phyloP scores from a whole-genome alignment of 2,329 filamentous ascomycete genomes.

The Pseudogymnoascus sp. region DNA sequence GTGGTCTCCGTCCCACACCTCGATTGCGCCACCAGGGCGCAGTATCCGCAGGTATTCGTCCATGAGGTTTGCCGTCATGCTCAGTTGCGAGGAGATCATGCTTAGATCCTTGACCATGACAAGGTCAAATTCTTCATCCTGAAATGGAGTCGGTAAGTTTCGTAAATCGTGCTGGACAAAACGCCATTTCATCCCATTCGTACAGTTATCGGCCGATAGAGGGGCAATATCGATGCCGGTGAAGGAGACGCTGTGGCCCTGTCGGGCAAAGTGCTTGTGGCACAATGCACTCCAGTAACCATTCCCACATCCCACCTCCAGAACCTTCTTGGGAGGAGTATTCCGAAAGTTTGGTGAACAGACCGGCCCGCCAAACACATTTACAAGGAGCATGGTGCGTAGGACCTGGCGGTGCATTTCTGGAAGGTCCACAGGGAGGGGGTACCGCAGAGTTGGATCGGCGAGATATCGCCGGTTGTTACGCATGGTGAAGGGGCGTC shows the following conservation, averaged over 20 bases:
- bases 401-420: conserved; percentile 85
- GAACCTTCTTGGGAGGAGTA: conserved; percentile 64
- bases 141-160: conserved; percentile 66
- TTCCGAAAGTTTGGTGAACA: conserved; percentile 61
- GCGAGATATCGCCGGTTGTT: conserved; percentile 79
- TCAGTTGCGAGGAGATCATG: conserved; percentile 52
- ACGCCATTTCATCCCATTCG: conserved; percentile 74
- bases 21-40: conserved; percentile 68
- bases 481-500: conserved; percentile 57
- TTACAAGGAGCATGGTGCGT: conserved; percentile 71
- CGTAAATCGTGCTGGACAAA: conserved; percentile 86
- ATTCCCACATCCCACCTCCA: conserved; percentile 82
- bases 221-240: conserved; percentile 77
- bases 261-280: conserved; percentile 66
- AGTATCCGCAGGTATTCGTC: conserved; percentile 73
- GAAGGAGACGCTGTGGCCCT: conserved; percentile 66
- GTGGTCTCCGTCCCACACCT: conserved; percentile 86
- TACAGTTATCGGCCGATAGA: conserved; percentile 53
- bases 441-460: conserved; percentile 65
- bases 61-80: conserved; percentile 45
- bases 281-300: conserved; percentile 88
- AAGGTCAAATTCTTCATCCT: conserved; percentile 73
- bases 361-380: conserved; percentile 72
- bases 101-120: conserved; percentile 82
- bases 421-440: conserved; percentile 78